Evolutionary conservation across 2,329 filamentous ascomycete species (phyloP).

Genomic region (Fusarium sp.): DNA sequence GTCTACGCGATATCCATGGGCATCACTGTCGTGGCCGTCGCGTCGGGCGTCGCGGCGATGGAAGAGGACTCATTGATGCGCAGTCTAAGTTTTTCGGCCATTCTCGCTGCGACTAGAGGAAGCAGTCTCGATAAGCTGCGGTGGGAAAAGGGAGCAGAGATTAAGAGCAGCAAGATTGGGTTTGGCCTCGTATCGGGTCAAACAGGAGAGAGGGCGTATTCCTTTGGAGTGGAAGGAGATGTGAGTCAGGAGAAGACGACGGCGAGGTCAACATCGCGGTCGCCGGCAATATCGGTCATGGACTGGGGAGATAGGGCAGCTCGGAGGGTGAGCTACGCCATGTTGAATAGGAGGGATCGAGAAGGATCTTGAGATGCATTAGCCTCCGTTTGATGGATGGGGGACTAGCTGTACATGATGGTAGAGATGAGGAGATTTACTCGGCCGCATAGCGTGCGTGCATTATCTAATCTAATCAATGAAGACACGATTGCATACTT

Average conservation of each 20-base stretch:
- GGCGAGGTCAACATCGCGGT: slow-evolving; percentile 28
- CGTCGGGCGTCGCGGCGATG: slow-evolving; percentile 37
- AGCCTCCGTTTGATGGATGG: not conserved
- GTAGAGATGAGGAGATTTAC: not conserved
- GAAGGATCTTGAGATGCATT: not conserved
- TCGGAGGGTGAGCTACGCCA: slow-evolving; percentile 37
- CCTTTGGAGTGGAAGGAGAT: slow-evolving; percentile 43
- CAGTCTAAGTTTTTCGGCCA: slow-evolving; percentile 42
- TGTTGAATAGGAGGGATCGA: slow-evolving; percentile 29
- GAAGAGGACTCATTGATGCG: slow-evolving; percentile 41
- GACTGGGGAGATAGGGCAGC: slow-evolving; percentile 37
- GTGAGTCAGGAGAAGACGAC: slow-evolving; percentile 39
- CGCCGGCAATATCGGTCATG: slow-evolving; percentile 38
- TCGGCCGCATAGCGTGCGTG: slow-evolving; percentile 25
- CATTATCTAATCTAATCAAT: slow-evolving; percentile 24
- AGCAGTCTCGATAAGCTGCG: slow-evolving; percentile 40
- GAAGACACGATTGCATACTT: slow-evolving; percentile 13
- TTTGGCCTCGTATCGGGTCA: slow-evolving; percentile 39
- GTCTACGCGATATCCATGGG: slow-evolving; percentile 42
- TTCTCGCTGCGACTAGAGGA: slow-evolving; percentile 40
- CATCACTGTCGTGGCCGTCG: slow-evolving; percentile 33
- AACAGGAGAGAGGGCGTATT: slow-evolving; percentile 36
- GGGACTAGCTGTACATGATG: not conserved
- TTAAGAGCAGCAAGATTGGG: slow-evolving; percentile 38
- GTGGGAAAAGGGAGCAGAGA: slow-evolving; percentile 35